Conservation (phyloP, 202 grass and related monocot genomes). For the Setaria viridis region DNA sequence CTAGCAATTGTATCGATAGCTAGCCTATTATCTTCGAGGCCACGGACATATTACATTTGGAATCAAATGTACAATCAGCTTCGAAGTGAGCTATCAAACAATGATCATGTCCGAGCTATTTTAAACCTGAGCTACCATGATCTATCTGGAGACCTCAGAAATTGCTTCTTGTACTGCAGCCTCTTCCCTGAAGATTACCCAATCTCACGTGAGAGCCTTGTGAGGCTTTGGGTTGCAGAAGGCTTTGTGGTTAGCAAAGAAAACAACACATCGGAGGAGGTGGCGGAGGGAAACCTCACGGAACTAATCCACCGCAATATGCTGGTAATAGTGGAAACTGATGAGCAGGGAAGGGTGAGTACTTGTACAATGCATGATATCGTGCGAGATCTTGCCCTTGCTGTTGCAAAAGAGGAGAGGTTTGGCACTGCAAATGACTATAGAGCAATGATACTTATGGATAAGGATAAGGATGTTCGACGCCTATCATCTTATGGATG, state of each 20-base stretch:
- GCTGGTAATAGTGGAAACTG: slow-evolving; percentile 41
- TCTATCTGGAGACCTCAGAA: slow-evolving; percentile 48
- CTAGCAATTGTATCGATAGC: not conserved
- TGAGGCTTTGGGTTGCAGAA: slow-evolving; percentile 60
- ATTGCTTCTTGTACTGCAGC: slow-evolving; percentile 61
- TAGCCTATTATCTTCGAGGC: not conserved
- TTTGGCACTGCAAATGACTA: slow-evolving; percentile 22
- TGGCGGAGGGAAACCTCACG: slow-evolving; percentile 45
- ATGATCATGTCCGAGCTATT: slow-evolving; percentile 25
- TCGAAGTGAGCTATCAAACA: not conserved
- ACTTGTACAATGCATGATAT: slow-evolving; percentile 53
- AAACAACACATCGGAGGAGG: slow-evolving; percentile 46
- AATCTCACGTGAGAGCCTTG: slow-evolving; percentile 38
- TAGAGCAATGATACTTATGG: not conserved
- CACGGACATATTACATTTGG: slow-evolving; percentile 18
- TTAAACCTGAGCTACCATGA: slow-evolving; percentile 51
- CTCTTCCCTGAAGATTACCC: slow-evolving; percentile 52
- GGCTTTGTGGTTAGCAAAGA: slow-evolving; percentile 37
- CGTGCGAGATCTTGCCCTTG: slow-evolving; percentile 33
- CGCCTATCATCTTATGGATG: slow-evolving; percentile 24
- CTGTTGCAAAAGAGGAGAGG: slow-evolving; percentile 32
- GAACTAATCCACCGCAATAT: slow-evolving; percentile 49
- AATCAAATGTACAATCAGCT: slow-evolving; percentile 37
- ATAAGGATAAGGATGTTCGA: slow-evolving; percentile 29
- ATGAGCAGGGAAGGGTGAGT: slow-evolving; percentile 36